Base-by-base conservation (phyloP, 2,329 filamentous ascomycete species). In the Paracoccidioides lutzii region DNA sequence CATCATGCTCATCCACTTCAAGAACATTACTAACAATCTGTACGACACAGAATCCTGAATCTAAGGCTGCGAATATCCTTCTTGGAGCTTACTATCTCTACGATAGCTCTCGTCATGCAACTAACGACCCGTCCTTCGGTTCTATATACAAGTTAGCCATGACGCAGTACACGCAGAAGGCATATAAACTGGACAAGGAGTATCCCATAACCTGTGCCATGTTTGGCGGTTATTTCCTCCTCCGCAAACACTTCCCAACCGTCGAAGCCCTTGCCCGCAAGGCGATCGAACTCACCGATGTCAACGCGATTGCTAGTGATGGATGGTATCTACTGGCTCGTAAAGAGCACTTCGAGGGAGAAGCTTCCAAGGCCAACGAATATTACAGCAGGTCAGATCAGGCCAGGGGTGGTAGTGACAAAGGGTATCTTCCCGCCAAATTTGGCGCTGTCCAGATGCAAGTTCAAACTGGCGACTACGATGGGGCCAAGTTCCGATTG, bases 241-340 rank as follows among this genome's bases (percentile, higher is more conserved):
- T 89, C 2, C 81, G 87, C 64, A 94, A 90, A 67, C 82, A 83
- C 7, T 85, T 89, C 71, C 74, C 81, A 30, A 90, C 89, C 58
- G 90, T 93, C 8, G 90, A 97, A 62, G 83, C 84, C 22, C 78
- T 98, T 15, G 88, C 91, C 6, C 87, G 90, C 68, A 93, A 93
- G 69, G 90, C 93, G 5, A 96, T 98, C 59, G 89, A 96, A 66
- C 85, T 88, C 64, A 97, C 93, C 2, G 93, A 98, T 67, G 88
- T 97, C 63, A 95, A 95, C 69, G 88, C 90, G 3, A 89, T 97
- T 69, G 91, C 91, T 30, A 95, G 91, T 72, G 94, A 98, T 67
- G 94, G 93, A 40, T 97, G 91, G 90, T 98, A 96, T 71, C 74
- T 97, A 7, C 81, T 97, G 43, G 93, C 90, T 33, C 81, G 90